These are phyloP conservation scores for Theobroma grandiflorum DNA, from an alignment of 441 rosid genomes.

Conservation along the genomic window DNA sequence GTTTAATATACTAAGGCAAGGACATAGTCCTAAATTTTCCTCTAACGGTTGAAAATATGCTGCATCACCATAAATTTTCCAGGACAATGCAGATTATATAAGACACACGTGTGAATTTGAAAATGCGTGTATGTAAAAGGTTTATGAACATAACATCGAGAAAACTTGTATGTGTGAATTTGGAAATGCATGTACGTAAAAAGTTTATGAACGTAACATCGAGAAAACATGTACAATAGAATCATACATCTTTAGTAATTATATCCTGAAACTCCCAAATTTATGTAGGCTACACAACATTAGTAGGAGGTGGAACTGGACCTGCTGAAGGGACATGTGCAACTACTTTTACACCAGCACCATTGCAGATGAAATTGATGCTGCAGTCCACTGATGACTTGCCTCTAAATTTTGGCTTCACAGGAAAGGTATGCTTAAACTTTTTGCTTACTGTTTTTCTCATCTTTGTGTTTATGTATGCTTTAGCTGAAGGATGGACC, in stretches of 20 bases:
- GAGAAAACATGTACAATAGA: not conserved
- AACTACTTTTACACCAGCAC: slow-evolving; percentile 92
- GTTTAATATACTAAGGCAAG: not conserved
- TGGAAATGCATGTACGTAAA: not conserved
- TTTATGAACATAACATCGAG: not conserved
- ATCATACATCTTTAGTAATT: slow-evolving; percentile 17
- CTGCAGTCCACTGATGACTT: slow-evolving; percentile 92
- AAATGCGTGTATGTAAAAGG: not conserved
- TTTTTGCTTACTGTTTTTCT: slow-evolving; percentile 18
- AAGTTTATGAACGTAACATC: not conserved
- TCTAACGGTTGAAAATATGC: not conserved
- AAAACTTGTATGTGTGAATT: not conserved
- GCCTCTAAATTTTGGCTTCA: slow-evolving; percentile 95
- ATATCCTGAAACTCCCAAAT: slow-evolving; percentile 18
- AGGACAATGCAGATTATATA: not conserved
- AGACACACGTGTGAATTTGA: not conserved
- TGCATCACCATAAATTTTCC: not conserved
- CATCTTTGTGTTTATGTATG: slow-evolving; percentile 1
- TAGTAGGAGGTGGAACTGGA: slow-evolving; percentile 98
- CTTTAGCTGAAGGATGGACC: not conserved
- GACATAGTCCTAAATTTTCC: not conserved
- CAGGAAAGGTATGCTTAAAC: slow-evolving; percentile 77
- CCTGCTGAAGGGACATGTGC: slow-evolving; percentile 97
- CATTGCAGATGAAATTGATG: slow-evolving; percentile 87
- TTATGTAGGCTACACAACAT: slow-evolving; percentile 80